Percentiles rank a stretch among this genome's conserved stretches.
Conservation (phyloP, 1,139 yeast species). For the Pichia sp. region DNA sequence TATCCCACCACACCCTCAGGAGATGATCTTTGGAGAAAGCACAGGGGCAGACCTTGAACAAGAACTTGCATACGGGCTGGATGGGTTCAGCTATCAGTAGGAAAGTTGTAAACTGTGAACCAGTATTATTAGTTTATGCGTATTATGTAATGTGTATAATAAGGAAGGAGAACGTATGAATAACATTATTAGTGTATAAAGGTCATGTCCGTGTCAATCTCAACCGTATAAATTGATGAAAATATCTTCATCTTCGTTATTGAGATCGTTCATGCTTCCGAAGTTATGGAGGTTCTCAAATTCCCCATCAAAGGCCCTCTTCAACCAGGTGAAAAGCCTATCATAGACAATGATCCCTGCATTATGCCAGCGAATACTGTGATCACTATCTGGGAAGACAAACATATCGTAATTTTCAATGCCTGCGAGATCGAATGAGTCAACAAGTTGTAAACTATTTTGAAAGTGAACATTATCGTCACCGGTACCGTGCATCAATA, state of each 20-base stretch:
- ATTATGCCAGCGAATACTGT: constrained; percentile 62
- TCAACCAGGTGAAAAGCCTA: constrained; percentile 53
- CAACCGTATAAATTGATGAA: constrained; percentile 18
- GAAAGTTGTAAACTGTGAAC: no score
- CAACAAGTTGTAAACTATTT: constrained; percentile 58
- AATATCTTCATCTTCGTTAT: constrained; percentile 1
- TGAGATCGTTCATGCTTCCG: not conserved
- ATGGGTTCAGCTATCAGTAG: constrained; percentile 30
- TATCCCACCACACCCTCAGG: constrained; percentile 38
- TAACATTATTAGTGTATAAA: no score
- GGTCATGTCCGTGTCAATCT: not conserved
- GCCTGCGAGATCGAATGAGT: constrained; percentile 47
- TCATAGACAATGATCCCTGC: constrained; percentile 62
- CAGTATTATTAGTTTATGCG: no score
- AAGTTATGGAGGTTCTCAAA: constrained; percentile 20
- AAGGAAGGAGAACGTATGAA: no score
- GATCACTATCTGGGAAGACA: constrained; percentile 77
- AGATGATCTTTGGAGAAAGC: constrained; percentile 25
- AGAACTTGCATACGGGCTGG: constrained; percentile 55
- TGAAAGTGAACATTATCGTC: constrained; percentile 82
- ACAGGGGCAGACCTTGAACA: constrained; percentile 40
- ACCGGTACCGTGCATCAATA: constrained; percentile 74
- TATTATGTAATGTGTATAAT: no score
- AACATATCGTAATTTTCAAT: constrained; percentile 68
- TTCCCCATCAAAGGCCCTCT: constrained; percentile 45